Evolutionary conservation across 2,329 filamentous ascomycete genomes (phyloP).

Genomic region (Diaporthe citriasiana): DNA sequence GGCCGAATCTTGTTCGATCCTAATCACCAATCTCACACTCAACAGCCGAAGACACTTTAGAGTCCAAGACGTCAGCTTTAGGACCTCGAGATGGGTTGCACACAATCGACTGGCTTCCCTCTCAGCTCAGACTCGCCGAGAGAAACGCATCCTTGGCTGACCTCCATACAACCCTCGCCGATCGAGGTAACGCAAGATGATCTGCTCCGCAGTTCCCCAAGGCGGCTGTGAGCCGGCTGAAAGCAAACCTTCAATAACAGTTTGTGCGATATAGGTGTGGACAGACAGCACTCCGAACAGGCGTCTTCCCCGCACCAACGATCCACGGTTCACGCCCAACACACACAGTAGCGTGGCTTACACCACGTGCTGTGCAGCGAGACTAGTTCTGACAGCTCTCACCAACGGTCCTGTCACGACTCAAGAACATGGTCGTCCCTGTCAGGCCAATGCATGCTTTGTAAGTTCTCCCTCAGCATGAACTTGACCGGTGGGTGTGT

Average conservation of each 20-base stretch:
- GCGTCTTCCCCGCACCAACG: conserved; percentile 22
- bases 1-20: no score
- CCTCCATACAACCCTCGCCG: not conserved
- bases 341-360: not conserved
- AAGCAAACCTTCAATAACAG: not conserved
- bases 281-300: no score
- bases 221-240: not conserved
- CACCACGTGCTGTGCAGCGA: not conserved
- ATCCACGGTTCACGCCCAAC: conserved; percentile 4
- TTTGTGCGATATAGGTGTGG: conserved; percentile 3
- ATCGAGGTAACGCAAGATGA: conserved; percentile 4
- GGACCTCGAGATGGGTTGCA: not conserved
- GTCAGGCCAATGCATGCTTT: conserved; percentile 5
- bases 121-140: not conserved
- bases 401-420: conserved; percentile 2
- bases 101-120: not conserved
- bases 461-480: conserved; percentile 20
- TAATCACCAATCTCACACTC: no score
- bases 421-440: not conserved
- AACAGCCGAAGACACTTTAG: not conserved
- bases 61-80: not conserved
- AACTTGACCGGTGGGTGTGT: not conserved
- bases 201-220: not conserved
- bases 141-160: not conserved
- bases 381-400: not conserved